phyloP scores from a whole-genome alignment of 1,139 yeast species.

The Candida sojae region DNA sequence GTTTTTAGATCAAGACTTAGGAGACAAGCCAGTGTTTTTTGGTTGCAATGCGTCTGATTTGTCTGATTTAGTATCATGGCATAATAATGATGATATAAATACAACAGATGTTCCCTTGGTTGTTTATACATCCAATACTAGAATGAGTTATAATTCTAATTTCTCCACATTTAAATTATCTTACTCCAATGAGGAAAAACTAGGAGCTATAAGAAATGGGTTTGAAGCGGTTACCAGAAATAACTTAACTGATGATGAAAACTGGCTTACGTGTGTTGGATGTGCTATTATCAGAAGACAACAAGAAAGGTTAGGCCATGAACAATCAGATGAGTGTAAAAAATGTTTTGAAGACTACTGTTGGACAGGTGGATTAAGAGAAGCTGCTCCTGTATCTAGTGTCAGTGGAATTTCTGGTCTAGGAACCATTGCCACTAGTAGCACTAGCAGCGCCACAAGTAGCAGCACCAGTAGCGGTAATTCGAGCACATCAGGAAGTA shows the following conservation, averaged over 20 bases:
- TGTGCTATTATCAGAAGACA: conserved; percentile 82
- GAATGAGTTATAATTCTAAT: conserved; percentile 34
- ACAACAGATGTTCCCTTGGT: conserved; percentile 42
- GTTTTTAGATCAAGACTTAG: conserved; percentile 30
- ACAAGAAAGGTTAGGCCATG: conserved; percentile 67
- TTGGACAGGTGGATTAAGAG: conserved; percentile 33
- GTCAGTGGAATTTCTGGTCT: conserved; percentile 11
- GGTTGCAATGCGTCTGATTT: conserved; percentile 40
- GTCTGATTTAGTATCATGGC: conserved; percentile 28
- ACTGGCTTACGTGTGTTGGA: conserved; percentile 47
- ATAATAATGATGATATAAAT: conserved; percentile 26
- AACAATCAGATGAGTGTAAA: conserved; percentile 71
- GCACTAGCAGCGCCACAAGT: background rate
- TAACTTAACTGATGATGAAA: conserved; percentile 34
- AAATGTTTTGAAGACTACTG: conserved; percentile 64
- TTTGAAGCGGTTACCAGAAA: conserved; percentile 38
- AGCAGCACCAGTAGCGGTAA: too few relatives aligned
- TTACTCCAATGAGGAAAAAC: conserved; percentile 35
- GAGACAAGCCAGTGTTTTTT: conserved; percentile 39
- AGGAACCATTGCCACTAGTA: conserved; percentile 3
- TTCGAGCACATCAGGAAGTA: too few relatives aligned
- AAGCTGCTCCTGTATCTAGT: conserved; percentile 20
- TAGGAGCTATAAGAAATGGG: conserved; percentile 37
- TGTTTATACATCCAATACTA: conserved; percentile 37
- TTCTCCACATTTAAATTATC: conserved; percentile 43